Evolutionary conservation across 345 rosid species (phyloP).

Genomic region (Acer yangbiense): DNA sequence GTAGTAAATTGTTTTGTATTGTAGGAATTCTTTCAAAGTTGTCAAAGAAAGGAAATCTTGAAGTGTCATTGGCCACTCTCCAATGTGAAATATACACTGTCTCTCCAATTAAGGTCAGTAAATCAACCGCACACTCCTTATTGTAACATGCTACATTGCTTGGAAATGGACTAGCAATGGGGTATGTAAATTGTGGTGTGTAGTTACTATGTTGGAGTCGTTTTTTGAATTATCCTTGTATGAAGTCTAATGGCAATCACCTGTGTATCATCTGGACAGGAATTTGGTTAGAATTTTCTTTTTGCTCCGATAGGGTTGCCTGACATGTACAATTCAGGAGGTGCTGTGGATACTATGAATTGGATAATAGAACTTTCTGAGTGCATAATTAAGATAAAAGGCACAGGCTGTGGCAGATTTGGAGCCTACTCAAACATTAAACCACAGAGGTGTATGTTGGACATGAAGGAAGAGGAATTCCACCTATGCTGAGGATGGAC

Average conservation of each 20-base stretch:
- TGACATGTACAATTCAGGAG: constrained; percentile 63
- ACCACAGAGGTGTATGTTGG: constrained; percentile 57
- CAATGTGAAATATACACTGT: constrained; percentile 43
- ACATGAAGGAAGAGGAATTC: constrained; percentile 43
- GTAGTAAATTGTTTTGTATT: background rate
- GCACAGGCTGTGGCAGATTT: constrained; percentile 53
- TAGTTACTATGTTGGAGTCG: background rate
- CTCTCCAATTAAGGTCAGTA: constrained; percentile 50
- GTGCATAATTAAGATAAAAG: constrained; percentile 32
- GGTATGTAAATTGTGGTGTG: background rate
- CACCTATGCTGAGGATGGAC: constrained; percentile 41
- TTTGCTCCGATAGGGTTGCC: constrained; percentile 54
- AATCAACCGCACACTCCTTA: background rate
- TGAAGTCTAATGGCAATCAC: background rate
- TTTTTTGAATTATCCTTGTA: background rate
- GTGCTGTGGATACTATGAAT: constrained; percentile 54
- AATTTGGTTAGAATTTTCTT: constrained; percentile 29
- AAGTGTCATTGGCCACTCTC: constrained; percentile 43
- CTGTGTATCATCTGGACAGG: constrained; percentile 28
- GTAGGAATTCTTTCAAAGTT: constrained; percentile 41
- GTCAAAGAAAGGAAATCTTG: constrained; percentile 39
- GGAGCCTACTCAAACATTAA: constrained; percentile 50
- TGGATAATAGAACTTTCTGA: constrained; percentile 19
- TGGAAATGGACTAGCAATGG: background rate
- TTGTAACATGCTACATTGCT: background rate